Percentiles rank a stretch among this genome's conserved stretches.
Conservation (phyloP, 371 early-diverging fungal genomes). For the Mortierella sp. region DNA sequence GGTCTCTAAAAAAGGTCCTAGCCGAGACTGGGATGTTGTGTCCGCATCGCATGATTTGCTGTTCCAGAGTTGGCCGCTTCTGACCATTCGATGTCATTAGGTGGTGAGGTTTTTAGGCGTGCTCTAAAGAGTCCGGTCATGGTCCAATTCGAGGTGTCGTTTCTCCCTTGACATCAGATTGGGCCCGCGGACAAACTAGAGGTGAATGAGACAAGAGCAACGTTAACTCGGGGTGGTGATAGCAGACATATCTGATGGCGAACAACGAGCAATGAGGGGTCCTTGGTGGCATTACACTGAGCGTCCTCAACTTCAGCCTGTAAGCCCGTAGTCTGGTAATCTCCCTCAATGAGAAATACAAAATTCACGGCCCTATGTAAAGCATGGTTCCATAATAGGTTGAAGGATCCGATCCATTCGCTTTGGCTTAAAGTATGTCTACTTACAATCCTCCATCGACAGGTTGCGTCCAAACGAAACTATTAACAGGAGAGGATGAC, state of each 20-base stretch:
- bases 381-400: slow-evolving; percentile 13
- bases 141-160: slow-evolving; percentile 12
- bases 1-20: slow-evolving; percentile 16
- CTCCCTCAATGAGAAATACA: slow-evolving; percentile 16
- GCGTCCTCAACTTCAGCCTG: slow-evolving; percentile 18
- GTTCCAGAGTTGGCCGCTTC: slow-evolving; percentile 16
- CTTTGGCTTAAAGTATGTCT: neutral
- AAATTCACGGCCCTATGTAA: slow-evolving; percentile 27
- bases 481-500: slow-evolving; percentile 6
- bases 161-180: slow-evolving; percentile 7
- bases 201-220: no score
- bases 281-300: slow-evolving; percentile 24
- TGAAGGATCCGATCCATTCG: slow-evolving; percentile 3
- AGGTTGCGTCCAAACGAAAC: slow-evolving; percentile 5
- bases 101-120: slow-evolving; percentile 8
- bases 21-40: slow-evolving; percentile 10
- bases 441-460: slow-evolving; percentile 14
- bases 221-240: no score
- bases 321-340: slow-evolving; percentile 18
- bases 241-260: no score
- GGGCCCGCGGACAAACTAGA: no score
- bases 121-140: slow-evolving; percentile 8
- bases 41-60: slow-evolving; percentile 15
- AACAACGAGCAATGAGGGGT: no score
- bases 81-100: slow-evolving; percentile 9